A percentile compares a stretch with the other conserved stretches of the same genome.
Conservation (phyloP, 192 early-diverging fungal species). For the Rhizophagus prolifer region DNA sequence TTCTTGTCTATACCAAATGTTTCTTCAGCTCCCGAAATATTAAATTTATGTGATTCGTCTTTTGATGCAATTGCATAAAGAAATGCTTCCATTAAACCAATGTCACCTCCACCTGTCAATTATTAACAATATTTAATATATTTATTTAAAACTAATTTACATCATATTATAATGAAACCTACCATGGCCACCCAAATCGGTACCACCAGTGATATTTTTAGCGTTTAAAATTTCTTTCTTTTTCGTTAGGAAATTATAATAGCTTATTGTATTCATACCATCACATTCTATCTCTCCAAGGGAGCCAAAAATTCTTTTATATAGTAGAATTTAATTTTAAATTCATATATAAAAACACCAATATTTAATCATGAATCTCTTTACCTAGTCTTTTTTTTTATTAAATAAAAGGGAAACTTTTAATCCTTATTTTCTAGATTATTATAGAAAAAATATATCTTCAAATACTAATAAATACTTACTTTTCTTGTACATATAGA, state of each 20-base stretch:
- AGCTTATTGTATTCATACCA: conserved; percentile 5
- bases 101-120: conserved; percentile 26
- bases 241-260: conserved; percentile 18
- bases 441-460: neutral
- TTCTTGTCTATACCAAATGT: conserved; percentile 17
- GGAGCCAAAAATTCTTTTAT: conserved; percentile 16
- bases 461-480: neutral
- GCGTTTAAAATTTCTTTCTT: conserved; percentile 9
- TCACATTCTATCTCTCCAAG: conserved; percentile 22
- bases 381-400: neutral
- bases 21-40: conserved; percentile 1
- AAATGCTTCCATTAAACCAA: conserved; percentile 22
- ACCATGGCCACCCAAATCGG: conserved; percentile 16
- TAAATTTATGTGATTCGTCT: neutral
- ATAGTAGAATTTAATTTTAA: neutral
- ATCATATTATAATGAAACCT: neutral
- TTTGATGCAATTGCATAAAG: conserved; percentile 2
- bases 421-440: too few relatives aligned
- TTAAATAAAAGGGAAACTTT: neutral
- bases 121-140: neutral
- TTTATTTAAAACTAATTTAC: neutral
- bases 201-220: neutral
- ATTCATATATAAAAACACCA: neutral
- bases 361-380: neutral
- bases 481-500: conserved; percentile 31